Base-by-base conservation (phyloP, 257 asterid genomes). In the Echites panduratus region DNA sequence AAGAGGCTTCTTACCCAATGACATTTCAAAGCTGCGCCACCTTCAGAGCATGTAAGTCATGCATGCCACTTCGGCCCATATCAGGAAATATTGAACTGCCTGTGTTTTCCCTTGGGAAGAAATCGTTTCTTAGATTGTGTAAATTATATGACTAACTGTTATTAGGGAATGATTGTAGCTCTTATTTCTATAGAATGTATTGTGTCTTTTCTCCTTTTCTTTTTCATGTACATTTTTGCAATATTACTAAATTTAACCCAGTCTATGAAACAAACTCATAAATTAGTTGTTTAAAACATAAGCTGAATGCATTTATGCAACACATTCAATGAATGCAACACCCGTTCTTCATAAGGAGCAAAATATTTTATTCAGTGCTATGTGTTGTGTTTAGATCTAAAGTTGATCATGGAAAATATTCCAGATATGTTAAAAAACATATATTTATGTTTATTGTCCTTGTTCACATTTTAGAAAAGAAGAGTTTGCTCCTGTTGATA, bases 41-140 rank as follows among this genome's bases (percentile, higher is more conserved):
- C 98, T 95, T 66, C 99, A 90, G 77, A 92, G 86, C 98, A 86
- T 95, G 99, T 92, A 87, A 89, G 96, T 87, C 77, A 61, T 77
- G 74, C 19, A 50, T 48, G 49, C 52, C 32, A 47, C 73, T 35
- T 62, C 9, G 3, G 7, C 2, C 4, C n/a, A n/a, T 56, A 32
- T 6, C 12, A 9, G 62, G 14, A 22, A 22, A 22, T 56, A 56
- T 16, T 9, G 32, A 32, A 32, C 22, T 49, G 20, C 58, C 24
- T 52, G 58, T 52, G 58, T 2, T 52, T 17, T 52, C 58, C 8
- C 22, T 52, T 52, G 58, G 24, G 9, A 20, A 20, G 24, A 52
- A 9, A 49, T 17, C 58, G 17, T 52, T 52, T 11, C 58, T 52
- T 20, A 5, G 11, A 54, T 54, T 14, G 29, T n/a, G 20, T n/a